These are phyloP conservation scores for Neofusicoccum cordaticola DNA, from an alignment of 2,329 filamentous ascomycete species.

Conservation along the genomic window DNA sequence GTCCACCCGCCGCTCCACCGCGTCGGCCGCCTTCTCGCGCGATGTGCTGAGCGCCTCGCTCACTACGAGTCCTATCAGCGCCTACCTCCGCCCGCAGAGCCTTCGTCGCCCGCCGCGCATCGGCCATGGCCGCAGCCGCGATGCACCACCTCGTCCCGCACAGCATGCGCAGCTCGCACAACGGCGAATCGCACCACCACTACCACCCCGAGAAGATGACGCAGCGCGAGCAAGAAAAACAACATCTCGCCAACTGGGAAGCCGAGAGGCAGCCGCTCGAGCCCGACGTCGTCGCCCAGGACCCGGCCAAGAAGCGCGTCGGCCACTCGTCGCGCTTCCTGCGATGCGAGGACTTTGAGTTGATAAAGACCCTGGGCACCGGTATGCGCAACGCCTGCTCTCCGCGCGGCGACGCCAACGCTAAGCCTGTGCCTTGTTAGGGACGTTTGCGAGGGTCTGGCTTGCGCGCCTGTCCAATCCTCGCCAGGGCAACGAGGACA, in stretches of 20 bases:
- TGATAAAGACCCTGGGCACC: constrained; percentile 74
- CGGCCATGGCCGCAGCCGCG: constrained; percentile 31
- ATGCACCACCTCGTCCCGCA: constrained; percentile 32
- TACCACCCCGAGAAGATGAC: constrained; percentile 32
- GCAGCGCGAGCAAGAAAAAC: constrained; percentile 48
- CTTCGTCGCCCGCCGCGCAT: constrained; percentile 3
- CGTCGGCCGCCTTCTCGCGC: constrained; percentile 1
- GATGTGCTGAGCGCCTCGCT: constrained; percentile 9
- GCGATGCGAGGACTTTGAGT: constrained; percentile 62
- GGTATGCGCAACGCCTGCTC: constrained; percentile 45
- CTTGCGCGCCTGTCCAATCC: constrained; percentile 64
- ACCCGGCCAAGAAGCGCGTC: constrained; percentile 44
- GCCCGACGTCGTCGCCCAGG: constrained; percentile 41
- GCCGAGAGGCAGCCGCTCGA: constrained; percentile 43
- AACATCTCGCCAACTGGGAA: constrained; percentile 46
- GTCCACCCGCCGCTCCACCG: constrained; percentile 19
- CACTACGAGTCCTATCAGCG: neutral
- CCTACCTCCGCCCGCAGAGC: constrained; percentile 8
- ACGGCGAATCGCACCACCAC: constrained; percentile 26
- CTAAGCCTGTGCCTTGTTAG: constrained; percentile 38
- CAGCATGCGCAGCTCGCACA: constrained; percentile 28
- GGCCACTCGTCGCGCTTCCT: constrained; percentile 48
- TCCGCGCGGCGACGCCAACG: neutral
- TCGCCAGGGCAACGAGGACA: constrained; percentile 53
- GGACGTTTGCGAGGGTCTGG: constrained; percentile 80